Evolutionary conservation across 1,284 basidiomycete genomes (phyloP), one percentile per base, ranked within the genome.

Genomic region (Marasmius fiardii): DNA sequence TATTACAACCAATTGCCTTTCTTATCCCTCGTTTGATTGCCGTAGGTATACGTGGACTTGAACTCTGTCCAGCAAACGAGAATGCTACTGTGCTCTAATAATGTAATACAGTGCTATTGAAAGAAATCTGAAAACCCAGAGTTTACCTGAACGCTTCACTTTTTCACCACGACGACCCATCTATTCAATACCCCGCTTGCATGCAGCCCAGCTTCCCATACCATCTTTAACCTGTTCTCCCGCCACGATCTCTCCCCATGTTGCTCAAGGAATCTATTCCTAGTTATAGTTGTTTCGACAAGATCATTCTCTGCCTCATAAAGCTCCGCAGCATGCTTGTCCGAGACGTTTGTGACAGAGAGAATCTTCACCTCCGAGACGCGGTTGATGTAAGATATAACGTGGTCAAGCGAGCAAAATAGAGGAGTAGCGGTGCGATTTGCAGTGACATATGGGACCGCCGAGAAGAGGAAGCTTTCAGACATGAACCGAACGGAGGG

Each of bases 121-220:
- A 4, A 31, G 10, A 31, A 31, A 31, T 10, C 10, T 31, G 28
- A 45, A 28, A 2, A 45, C 7, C 23, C 18, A 33, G 34, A 16
- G 20, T 24, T 11, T 20, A 7, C 7, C n/a, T 45, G 16, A 3
- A 33, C 18, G 10, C 2, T 31, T 44, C 20, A 43, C 43, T 53
- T 53, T 20, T 16, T 37, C 4, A 57, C 7, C 7, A 53, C 58
- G 12, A 71, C 55, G 23, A 64, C 65, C 75, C 76, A 77, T 35
- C 68, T 64, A 53, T 71, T 69, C 49, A 77, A 51, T 60, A 70
- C 58, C 16, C 70, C 68, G 5, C 68, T 71, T 45, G 66, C 66
- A 18, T 84, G 64, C 37, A 84, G 68, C 0, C 74, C 79, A 8
- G 76, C 78, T 64, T 86, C 83, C 72, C 84, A 82, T 23, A 70